Evolutionary conservation across 169 alveolate species (phyloP).

Genomic region (Plasmodium gallinaceum): DNA sequence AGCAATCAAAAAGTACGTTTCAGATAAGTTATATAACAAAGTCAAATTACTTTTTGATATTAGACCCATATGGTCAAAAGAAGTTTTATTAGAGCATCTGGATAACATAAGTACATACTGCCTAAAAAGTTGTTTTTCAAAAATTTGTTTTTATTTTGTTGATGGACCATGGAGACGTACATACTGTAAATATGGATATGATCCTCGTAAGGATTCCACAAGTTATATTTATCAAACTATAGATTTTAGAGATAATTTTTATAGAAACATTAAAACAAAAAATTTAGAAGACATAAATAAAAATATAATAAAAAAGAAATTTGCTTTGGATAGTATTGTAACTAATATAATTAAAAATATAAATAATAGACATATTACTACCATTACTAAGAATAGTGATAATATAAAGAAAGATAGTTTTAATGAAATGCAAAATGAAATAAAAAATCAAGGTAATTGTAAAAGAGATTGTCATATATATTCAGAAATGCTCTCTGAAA

Average conservation of each 20-base stretch:
- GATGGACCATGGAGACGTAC: constrained; percentile 86
- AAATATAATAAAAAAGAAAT: constrained; percentile 42
- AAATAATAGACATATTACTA: background rate
- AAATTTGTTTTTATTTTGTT: constrained; percentile 80
- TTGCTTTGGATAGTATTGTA: constrained; percentile 9
- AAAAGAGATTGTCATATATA: constrained; percentile 13
- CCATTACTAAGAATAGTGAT: background rate
- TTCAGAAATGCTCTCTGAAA: constrained; percentile 3
- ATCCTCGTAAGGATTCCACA: constrained; percentile 81
- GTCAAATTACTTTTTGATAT: constrained; percentile 62
- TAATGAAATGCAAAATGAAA: constrained; percentile 11
- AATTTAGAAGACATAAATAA: constrained; percentile 47
- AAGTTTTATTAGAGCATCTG: constrained; percentile 57
- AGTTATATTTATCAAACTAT: constrained; percentile 82
- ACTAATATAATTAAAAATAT: constrained; percentile 39
- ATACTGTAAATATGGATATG: constrained; percentile 82
- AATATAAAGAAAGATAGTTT: background rate
- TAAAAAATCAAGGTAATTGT: constrained; percentile 1
- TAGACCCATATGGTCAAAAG: constrained; percentile 74
- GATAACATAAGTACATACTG: constrained; percentile 61
- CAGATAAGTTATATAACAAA: constrained; percentile 55
- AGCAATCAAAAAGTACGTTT: constrained; percentile 67
- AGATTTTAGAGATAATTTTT: constrained; percentile 80
- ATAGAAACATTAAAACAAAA: constrained; percentile 75
- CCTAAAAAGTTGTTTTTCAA: constrained; percentile 77